Evolutionary conservation across 352 stramenopile species (phyloP).

Genomic region (Phytophthora podocarpi): DNA sequence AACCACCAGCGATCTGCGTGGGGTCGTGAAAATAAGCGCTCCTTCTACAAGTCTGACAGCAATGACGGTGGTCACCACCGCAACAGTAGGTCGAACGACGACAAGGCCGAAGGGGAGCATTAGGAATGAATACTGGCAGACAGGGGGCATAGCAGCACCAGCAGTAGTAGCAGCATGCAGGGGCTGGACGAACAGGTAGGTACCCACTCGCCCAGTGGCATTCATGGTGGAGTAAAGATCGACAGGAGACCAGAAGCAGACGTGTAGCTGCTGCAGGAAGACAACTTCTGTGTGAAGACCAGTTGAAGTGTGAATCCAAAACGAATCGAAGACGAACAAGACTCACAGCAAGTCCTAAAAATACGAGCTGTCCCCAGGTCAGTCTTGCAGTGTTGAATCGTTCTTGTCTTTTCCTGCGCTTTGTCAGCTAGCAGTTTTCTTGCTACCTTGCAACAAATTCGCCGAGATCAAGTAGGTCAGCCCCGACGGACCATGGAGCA

Average conservation of each 20-base stretch:
- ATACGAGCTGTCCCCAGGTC: slow-evolving; percentile 29
- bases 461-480: neutral
- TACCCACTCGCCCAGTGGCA: neutral
- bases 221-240: neutral
- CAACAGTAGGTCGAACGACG: slow-evolving; percentile 41
- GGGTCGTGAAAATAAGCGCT: slow-evolving; percentile 66
- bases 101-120: slow-evolving; percentile 30
- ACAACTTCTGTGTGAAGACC: slow-evolving; percentile 11
- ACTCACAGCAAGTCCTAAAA: slow-evolving; percentile 36
- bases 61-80: slow-evolving; percentile 37
- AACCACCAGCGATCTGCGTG: slow-evolving; percentile 54
- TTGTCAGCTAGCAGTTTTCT: neutral
- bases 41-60: slow-evolving; percentile 55
- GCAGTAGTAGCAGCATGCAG: slow-evolving; percentile 7
- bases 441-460: neutral
- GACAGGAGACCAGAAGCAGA: slow-evolving; percentile 4
- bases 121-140: slow-evolving; percentile 1
- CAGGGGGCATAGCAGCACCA: slow-evolving; percentile 1
- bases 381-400: slow-evolving; percentile 1
- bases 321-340: slow-evolving; percentile 34
- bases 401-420: slow-evolving; percentile 5
- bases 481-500: slow-evolving; percentile 35
- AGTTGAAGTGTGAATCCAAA: slow-evolving; percentile 17
- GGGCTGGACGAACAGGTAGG: slow-evolving; percentile 7
- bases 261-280: slow-evolving; percentile 6